Percentiles rank a stretch among this genome's conserved stretches.
Conservation (phyloP, 176 grass and related monocot species). For the Avena atlantica region DNA sequence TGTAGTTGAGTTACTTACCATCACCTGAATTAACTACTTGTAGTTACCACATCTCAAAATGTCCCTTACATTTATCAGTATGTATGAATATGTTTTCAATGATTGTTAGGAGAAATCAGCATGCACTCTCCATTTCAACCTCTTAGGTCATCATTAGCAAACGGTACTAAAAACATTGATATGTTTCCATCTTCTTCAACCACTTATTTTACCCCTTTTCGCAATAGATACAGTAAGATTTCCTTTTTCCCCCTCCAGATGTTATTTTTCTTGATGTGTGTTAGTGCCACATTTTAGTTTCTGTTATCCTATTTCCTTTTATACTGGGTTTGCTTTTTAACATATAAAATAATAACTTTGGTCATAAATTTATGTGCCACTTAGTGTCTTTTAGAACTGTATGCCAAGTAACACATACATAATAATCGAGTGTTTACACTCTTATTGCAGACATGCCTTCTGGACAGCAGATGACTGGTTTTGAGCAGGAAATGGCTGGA, state of each 20-base stretch:
- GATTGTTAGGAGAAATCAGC: not conserved
- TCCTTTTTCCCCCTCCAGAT: not conserved
- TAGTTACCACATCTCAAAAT: not conserved
- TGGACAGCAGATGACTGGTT: slow-evolving; percentile 32
- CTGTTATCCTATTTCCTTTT: slow-evolving; percentile 21
- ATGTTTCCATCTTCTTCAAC: not conserved
- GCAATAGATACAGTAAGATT: not conserved
- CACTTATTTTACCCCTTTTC: not conserved
- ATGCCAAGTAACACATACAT: not conserved
- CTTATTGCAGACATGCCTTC: slow-evolving; percentile 59
- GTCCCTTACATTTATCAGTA: not conserved
- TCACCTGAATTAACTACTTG: not conserved
- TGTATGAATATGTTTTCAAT: not conserved
- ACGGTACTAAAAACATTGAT: not conserved
- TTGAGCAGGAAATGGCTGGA: slow-evolving; percentile 37
- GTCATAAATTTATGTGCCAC: not conserved
- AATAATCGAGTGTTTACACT: not conserved
- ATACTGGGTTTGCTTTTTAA: slow-evolving; percentile 21
- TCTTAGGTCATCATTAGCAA: not conserved
- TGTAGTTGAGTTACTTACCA: not conserved
- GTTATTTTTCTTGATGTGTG: not conserved
- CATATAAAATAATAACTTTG: not conserved
- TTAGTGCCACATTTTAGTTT: slow-evolving; percentile 16
- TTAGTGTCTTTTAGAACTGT: slow-evolving; percentile 3
- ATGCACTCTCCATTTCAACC: not conserved